Conservation (phyloP, 2,329 filamentous ascomycete genomes). For the Diaporthe nobilis region DNA sequence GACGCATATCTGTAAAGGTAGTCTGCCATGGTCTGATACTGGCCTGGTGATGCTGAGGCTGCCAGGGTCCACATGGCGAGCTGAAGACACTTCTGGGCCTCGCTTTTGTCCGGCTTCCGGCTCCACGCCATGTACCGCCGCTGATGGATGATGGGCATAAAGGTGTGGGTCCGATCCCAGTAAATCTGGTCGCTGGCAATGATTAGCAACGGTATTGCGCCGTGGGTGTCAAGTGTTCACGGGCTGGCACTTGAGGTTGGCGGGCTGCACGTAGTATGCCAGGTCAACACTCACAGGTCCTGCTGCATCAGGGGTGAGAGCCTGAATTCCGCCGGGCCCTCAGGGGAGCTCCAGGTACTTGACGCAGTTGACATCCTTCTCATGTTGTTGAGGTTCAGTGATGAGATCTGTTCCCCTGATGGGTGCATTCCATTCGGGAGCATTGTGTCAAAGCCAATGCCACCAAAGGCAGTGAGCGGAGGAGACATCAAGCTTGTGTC, state of each 20-base stretch:
- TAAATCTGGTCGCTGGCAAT: constrained; percentile 44
- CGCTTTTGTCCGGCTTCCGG: constrained; percentile 25
- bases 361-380: constrained; percentile 17
- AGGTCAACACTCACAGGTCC: constrained; percentile 24
- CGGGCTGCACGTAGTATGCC: background rate
- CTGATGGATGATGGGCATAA: constrained; percentile 44
- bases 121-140: constrained; percentile 41
- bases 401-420: constrained; percentile 9
- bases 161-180: constrained; percentile 44
- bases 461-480: background rate
- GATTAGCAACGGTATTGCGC: constrained; percentile 41
- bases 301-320: constrained; percentile 24
- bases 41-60: constrained; percentile 49
- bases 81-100: constrained; percentile 48
- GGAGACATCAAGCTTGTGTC: constrained; percentile 21
- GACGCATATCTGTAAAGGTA: constrained; percentile 31
- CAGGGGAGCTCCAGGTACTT: constrained; percentile 8
- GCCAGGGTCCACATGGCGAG: constrained; percentile 55
- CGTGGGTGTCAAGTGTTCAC: constrained; percentile 5
- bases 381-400: constrained; percentile 16
- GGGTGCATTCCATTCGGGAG: constrained; percentile 20
- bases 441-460: constrained; percentile 11
- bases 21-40: constrained; percentile 45
- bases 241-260: background rate
- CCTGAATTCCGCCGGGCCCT: background rate